Evolutionary conservation across 2,329 filamentous ascomycete genomes (phyloP).

Genomic region (Remersonia thermophila): DNA sequence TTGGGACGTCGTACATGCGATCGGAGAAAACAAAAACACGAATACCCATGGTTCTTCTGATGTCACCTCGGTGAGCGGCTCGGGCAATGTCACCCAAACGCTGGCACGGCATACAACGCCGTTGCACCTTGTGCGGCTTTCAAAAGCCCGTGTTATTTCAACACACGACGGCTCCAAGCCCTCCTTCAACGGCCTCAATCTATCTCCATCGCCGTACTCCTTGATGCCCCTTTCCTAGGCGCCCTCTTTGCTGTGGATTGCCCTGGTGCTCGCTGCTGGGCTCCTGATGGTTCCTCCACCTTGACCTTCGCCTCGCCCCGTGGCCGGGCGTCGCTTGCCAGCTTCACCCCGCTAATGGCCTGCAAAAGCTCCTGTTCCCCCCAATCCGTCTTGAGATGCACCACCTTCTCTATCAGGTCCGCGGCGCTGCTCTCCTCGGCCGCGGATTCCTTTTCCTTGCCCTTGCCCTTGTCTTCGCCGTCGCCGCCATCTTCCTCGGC

Average conservation of each 20-base stretch:
- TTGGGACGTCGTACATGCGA: too few relatives aligned
- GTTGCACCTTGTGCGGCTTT: too few relatives aligned
- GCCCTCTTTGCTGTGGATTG: constrained; percentile 3
- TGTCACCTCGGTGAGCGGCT: too few relatives aligned
- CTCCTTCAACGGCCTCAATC: too few relatives aligned
- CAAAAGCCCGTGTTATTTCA: too few relatives aligned
- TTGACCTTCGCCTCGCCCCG: background rate
- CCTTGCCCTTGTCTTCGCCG: constrained; percentile 20
- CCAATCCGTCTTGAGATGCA: constrained; percentile 30
- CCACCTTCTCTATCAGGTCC: constrained; percentile 27
- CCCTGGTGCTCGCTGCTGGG: too few relatives aligned
- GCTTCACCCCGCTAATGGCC: constrained; percentile 28
- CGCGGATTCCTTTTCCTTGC: constrained; percentile 14
- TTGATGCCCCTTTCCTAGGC: constrained; percentile 1
- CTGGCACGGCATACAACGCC: too few relatives aligned
- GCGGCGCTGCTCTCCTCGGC: constrained; percentile 11
- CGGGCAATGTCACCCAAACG: too few relatives aligned
- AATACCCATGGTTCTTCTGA: too few relatives aligned
- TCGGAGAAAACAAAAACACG: too few relatives aligned
- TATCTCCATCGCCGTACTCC: constrained; percentile 12
- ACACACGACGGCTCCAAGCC: background rate
- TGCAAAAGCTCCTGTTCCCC: constrained; percentile 32
- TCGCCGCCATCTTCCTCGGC: constrained; percentile 14
- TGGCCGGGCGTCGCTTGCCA: background rate
- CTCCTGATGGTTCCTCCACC: background rate